Conservation (phyloP, 2,329 filamentous ascomycete species). For the Colletotrichum viniferum region DNA sequence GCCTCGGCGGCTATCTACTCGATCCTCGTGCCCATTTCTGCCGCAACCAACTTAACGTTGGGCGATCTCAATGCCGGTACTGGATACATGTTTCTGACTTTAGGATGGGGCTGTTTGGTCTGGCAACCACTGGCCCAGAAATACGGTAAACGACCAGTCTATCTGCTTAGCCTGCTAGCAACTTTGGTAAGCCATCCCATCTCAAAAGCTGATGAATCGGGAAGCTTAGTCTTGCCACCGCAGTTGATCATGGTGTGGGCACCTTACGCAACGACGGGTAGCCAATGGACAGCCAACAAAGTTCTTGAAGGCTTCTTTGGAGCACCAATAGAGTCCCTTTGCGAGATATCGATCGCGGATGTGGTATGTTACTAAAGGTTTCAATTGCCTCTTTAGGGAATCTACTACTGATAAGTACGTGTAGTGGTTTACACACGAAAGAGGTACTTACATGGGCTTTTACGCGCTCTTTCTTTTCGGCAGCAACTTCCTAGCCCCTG, state of each 20-base stretch:
- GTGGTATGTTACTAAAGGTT: constrained; percentile 9
- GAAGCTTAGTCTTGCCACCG: background rate
- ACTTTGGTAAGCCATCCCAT: background rate
- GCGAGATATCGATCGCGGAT: constrained; percentile 31
- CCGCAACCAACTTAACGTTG: constrained; percentile 47
- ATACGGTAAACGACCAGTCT: constrained; percentile 54
- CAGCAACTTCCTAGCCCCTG: constrained; percentile 34
- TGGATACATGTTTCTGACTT: constrained; percentile 56
- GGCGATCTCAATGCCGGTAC: constrained; percentile 52
- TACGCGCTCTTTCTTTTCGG: constrained; percentile 32
- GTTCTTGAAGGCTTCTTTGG: constrained; percentile 32
- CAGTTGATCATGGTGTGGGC: constrained; percentile 37
- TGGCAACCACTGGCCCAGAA: constrained; percentile 58
- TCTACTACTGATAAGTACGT: background rate
- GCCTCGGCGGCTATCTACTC: constrained; percentile 35
- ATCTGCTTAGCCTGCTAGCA: constrained; percentile 31
- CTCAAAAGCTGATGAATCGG: rapidly evolving
- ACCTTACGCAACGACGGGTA: constrained; percentile 23
- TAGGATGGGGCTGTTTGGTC: constrained; percentile 55
- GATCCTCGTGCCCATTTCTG: constrained; percentile 38
- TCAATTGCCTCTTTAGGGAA: rapidly evolving
- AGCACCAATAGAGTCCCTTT: constrained; percentile 32
- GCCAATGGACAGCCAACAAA: constrained; percentile 31
- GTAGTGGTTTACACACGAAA: constrained; percentile 30
- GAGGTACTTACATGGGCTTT: constrained; percentile 29